Evolutionary conservation across 768 basidiomycete species (phyloP), one percentile per base, ranked within the genome.

Genomic region (Suillus bovinus): DNA sequence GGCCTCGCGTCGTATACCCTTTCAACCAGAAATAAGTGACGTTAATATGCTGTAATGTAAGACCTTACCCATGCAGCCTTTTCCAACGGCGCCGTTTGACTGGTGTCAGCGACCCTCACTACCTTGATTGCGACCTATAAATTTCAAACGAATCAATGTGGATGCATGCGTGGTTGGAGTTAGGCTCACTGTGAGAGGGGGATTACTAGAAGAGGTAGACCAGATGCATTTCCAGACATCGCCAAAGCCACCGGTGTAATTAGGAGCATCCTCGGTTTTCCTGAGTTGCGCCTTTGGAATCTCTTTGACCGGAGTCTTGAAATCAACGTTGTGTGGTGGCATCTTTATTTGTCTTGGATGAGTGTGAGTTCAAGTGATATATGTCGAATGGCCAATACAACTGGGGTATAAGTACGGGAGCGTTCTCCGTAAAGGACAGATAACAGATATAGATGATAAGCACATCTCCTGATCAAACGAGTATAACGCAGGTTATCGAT

Each of bases 1-100:
- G 57, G 75, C 64, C 24, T 77, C 76, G n/a, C 66, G 70, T 16
- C 61, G 16, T 29, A 77, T 54, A 17, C 69, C 63, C 74, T 77
- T 31, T 17, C 10, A 56, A 9, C 16, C 36, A 56, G 5, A 17
- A 17, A 24, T 56, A 20, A 56, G 24, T 1, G 20, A 39, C 20
- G 1, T 47, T 24, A 11, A 39, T 39, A 13, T 39, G 17, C 4
- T 13, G 6, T 27, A 7, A 56, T 1, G 1, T 17, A 17, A 56
- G 24, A 7, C 5, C 36, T 29, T 56, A 39, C 55, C 24, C 10
- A 10, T 10, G 24, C 36, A 17, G 16, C 39, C 38, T 29, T 56
- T 11, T 5, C 38, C 10, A 39, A 7, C 5, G 11, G 1, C 39
- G 2, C 24, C 17, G 5, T 38, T 11, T 56, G 17, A 39, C 9